Conservation (phyloP, 176 grass and related monocot genomes). For the Cymbopogon citratus region DNA sequence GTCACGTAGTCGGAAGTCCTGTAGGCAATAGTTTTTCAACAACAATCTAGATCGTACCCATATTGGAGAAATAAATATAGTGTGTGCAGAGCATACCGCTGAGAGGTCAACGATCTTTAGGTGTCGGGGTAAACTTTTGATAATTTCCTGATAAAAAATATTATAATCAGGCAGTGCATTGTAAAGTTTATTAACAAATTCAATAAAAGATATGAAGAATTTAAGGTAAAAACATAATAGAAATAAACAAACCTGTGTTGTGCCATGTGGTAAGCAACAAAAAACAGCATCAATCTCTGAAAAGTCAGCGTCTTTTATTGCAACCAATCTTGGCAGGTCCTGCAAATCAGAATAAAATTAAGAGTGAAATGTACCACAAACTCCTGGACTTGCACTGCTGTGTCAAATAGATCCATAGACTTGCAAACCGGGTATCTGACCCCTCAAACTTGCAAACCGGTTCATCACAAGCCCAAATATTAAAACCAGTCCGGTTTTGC, state of each 20-base stretch:
- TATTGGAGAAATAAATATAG: conserved; percentile 3
- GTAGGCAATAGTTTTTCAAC: conserved; percentile 7
- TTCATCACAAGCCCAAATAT: no score
- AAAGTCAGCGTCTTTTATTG: conserved; percentile 91
- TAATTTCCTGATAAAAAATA: conserved; percentile 72
- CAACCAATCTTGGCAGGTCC: conserved; percentile 84
- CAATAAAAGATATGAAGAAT: background rate
- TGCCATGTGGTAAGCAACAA: conserved; percentile 99
- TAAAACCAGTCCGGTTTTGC: no score
- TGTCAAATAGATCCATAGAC: no score
- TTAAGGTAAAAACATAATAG: conserved; percentile 16
- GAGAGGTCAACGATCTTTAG: conserved; percentile 99
- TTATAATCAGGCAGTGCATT: conserved; percentile 4
- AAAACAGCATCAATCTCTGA: conserved; percentile 91
- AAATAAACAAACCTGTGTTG: conserved; percentile 71
- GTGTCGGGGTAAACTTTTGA: conserved; percentile 63
- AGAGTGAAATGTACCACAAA: no score
- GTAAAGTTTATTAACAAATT: background rate
- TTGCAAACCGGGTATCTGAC: no score
- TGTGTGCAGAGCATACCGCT: conserved; percentile 49
- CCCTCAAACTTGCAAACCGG: no score
- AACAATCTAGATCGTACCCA: background rate
- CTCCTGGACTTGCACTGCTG: no score
- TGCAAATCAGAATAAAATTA: conserved; percentile 34
- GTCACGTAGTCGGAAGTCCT: conserved; percentile 83